Evolutionary conservation across 2,329 filamentous ascomycete genomes (phyloP), one percentile per base, ranked within the genome.

Genomic region (Chrysosporium keratinophilum): DNA sequence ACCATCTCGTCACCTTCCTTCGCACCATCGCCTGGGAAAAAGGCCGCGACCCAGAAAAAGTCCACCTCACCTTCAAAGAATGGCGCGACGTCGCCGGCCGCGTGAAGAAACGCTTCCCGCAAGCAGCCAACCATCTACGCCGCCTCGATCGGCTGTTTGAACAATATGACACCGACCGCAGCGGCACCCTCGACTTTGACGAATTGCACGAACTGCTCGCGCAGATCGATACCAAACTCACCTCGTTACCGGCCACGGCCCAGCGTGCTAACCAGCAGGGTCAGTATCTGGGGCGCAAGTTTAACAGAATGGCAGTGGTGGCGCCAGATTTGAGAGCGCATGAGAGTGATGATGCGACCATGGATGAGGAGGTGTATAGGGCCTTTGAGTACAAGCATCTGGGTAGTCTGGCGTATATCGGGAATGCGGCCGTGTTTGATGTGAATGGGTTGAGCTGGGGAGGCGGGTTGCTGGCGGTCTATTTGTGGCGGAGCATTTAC

Each of bases 181-280:
- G 84, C 10, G 93, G 93, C 40, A 95, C 90, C 0, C 82, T 98
- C 20, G 89, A 97, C 69, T 97, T 96, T 66, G 84, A 84, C 68
- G 94, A 98, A 73, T 80, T 98, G 17, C 79, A 84, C 60, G 88
- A 95, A 68, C 81, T 98, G 11, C 79, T 98, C 9, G 80, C 82
- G 62, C 88, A 97, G 68, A 97, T 98, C 62, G 94, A 98, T 72
- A 84, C 78, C 67, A 97, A 96, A 71, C 81, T 98, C 23, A 98
- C 93, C 1, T 94, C 87, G 28, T 77, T 98, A 1, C 93, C 93
- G 0, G 93, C 94, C 1, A 98, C 93, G 0, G 93, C 94, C 1
- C 93, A 98, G 71, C 85, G 93, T 57, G 93, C 93, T 12, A 88
- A 98, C 65, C 93, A 98, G 70, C 93, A 98, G 71, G 93, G 93